Conservation (phyloP, 179 eudicot species). For the Beta macrorhiza region DNA sequence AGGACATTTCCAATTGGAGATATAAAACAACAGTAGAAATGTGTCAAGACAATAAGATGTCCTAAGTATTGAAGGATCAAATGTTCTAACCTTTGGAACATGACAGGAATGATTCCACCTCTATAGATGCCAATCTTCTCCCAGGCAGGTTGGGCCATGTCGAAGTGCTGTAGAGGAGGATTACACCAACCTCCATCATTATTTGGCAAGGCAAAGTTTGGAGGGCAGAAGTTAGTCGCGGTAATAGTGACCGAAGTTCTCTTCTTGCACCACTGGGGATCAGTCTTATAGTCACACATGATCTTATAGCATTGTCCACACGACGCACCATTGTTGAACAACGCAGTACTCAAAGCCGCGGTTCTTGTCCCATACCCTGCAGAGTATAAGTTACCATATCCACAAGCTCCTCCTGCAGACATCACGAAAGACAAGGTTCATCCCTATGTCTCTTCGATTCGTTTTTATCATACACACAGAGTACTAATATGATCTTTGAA, state of each 20-base stretch:
- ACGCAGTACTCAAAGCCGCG: conserved; percentile 62
- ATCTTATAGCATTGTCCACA: conserved; percentile 74
- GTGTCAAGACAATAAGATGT: too few species aligned
- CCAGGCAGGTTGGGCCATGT: conserved; percentile 85
- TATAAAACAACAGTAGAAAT: too few species aligned
- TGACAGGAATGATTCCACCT: conserved; percentile 66
- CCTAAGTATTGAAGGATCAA: not conserved
- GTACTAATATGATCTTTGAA: too few species aligned
- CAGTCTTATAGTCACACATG: conserved; percentile 48
- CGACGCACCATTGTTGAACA: conserved; percentile 59
- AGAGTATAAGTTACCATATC: conserved; percentile 57
- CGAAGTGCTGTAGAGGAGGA: conserved; percentile 70
- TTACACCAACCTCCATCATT: conserved; percentile 71
- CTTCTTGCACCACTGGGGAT: conserved; percentile 51
- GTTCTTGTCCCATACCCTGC: conserved; percentile 59
- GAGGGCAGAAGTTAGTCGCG: conserved; percentile 78
- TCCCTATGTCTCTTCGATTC: conserved; percentile 7
- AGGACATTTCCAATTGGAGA: too few species aligned
- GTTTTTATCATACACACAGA: too few species aligned
- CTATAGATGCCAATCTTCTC: conserved; percentile 63
- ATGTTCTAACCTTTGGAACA: conserved; percentile 51
- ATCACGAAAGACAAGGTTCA: not conserved
- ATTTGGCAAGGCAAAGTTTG: conserved; percentile 49
- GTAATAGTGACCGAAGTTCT: conserved; percentile 52
- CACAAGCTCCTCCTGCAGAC: conserved; percentile 65